Base-by-base conservation (phyloP, 495 filamentous ascomycete genomes). In the Aspergillus steynii region DNA sequence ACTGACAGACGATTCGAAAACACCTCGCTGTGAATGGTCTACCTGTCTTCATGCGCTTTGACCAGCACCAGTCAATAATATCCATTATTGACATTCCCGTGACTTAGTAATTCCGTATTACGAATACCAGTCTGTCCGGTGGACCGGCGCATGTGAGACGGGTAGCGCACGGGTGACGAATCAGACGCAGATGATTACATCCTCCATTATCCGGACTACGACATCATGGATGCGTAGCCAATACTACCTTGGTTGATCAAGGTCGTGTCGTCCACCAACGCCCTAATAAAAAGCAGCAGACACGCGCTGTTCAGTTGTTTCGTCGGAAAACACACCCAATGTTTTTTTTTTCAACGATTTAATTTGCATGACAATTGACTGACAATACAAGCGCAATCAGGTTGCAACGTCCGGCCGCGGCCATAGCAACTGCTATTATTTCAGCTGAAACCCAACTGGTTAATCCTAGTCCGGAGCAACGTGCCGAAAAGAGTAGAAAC, bases 401-500 rank as follows among this genome's bases (percentile, higher is more conserved):
- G 20, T 20, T 20, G 20, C 20, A 20, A 20, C 20, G 20, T 20
- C 20, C 20, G 20, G 20, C 20, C 20, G 20, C 20, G 20, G 20
- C 20, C 20, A 20, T 20, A 20, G 20, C 42, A 15, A 46, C 15
- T 50, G 20, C 49, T 32, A 69, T 69, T 66, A 67, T 65, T 63
- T 65, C 61, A 55, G 29, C 58, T 58, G 54, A 50, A 59, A 58
- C 58, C 47, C 58, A 60, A 69, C 49, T 69, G 62, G 64, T 53
- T 50, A 62, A 64, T 29, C 58, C 61, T 53, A 45, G 55, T 65
- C 64, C 65, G 67, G 67, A 64, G 58, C 60, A 62, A 65, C 48
- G 59, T 71, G 66, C 67, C 65, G 70, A 68, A 61, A 8, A 55
- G 58, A 62, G 66, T 74, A 70, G 65, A 70, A 72, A 75, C 76